Evolutionary conservation across 805 yeast species (phyloP).

Genomic region (Suhomyces canberraensis): DNA sequence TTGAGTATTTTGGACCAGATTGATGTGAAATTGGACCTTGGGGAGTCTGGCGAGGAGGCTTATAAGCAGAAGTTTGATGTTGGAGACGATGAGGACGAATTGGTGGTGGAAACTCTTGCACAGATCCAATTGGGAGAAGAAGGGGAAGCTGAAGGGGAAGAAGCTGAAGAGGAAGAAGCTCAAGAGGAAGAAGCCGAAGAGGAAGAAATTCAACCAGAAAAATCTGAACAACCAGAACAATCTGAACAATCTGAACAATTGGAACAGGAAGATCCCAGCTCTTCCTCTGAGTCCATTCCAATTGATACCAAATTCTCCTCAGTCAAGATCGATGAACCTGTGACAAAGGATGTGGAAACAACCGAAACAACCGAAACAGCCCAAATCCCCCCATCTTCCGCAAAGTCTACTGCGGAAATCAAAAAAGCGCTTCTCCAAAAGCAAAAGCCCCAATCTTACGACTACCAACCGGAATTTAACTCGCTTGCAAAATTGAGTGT

Average conservation of each 20-base stretch:
- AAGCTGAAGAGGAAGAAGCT: constrained; percentile 1
- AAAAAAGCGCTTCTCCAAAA: not conserved
- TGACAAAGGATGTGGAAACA: not conserved
- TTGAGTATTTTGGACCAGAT: constrained; percentile 17
- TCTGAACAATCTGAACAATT: not conserved
- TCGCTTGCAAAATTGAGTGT: constrained; percentile 31
- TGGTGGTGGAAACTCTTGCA: constrained; percentile 4
- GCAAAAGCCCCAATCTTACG: constrained; percentile 1
- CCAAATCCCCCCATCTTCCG: not conserved
- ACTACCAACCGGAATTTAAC: constrained; percentile 18
- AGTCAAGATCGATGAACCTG: not conserved
- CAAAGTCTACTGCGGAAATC: not conserved
- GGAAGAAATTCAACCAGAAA: constrained; percentile 1
- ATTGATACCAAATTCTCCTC: not conserved
- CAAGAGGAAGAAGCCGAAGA: not conserved
- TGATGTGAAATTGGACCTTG: constrained; percentile 22
- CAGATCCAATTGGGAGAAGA: too few relatives aligned
- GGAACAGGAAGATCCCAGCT: constrained; percentile 1
- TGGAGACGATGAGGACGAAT: constrained; percentile 2
- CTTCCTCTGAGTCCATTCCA: not conserved
- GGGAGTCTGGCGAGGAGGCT: not conserved
- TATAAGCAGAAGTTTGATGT: not conserved
- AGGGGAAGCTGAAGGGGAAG: not conserved
- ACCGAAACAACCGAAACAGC: not conserved
- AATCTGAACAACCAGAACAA: not conserved